Evolutionary conservation across 1,284 basidiomycete genomes (phyloP).

Genomic region (Cutaneotrichosporon sp.): DNA sequence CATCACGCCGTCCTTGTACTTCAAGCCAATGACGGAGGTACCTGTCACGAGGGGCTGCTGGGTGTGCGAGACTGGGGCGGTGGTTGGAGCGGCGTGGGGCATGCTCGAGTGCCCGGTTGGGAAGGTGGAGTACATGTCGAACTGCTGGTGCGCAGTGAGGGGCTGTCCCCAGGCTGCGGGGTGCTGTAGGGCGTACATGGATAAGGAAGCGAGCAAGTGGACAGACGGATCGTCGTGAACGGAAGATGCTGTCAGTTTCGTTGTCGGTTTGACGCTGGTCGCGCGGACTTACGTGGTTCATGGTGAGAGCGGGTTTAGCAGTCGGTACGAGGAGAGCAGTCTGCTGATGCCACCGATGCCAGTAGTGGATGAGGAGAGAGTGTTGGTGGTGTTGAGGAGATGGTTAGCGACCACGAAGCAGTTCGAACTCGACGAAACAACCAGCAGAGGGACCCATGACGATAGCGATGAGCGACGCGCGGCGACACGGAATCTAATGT

Average conservation of each 20-base stretch:
- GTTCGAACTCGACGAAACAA: too few species aligned
- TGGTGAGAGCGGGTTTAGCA: neutral
- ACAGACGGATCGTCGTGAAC: too few species aligned
- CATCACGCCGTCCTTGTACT: conserved; percentile 96
- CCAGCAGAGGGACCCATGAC: too few species aligned
- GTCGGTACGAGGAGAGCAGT: too few species aligned
- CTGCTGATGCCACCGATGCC: neutral
- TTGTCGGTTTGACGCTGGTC: neutral
- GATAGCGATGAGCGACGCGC: conserved; percentile 17
- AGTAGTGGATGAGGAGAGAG: too few species aligned
- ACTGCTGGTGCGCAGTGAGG: conserved; percentile 35
- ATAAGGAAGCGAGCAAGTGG: neutral
- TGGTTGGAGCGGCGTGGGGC: conserved; percentile 8
- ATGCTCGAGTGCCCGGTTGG: conserved; percentile 20
- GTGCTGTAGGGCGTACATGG: conserved; percentile 26
- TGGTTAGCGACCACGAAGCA: neutral
- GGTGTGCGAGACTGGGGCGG: conserved; percentile 23
- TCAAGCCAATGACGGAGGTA: conserved; percentile 88
- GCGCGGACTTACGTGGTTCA: conserved; percentile 27
- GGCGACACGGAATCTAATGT: conserved; percentile 7
- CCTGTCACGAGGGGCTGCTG: conserved; percentile 90
- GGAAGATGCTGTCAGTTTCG: conserved; percentile 4
- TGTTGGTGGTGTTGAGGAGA: neutral
- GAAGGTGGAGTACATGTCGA: conserved; percentile 41
- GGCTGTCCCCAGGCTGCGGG: conserved; percentile 47